Evolutionary conservation across 176 grass and related monocot genomes (phyloP), one percentile per base, ranked within the genome.

Genomic region (Poa pratensis): DNA sequence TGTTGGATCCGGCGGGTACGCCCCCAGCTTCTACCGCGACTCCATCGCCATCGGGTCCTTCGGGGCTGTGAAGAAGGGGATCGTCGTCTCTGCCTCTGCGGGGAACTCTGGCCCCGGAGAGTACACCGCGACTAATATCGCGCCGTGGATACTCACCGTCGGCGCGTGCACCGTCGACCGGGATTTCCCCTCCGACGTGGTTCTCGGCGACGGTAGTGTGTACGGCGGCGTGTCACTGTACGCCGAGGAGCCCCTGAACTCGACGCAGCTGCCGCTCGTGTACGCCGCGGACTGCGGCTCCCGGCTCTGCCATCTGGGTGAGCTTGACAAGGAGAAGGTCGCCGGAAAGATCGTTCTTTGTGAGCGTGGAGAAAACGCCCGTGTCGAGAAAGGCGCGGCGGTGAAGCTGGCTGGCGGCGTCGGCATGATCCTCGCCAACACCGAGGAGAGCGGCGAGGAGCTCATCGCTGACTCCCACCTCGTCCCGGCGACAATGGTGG

Each of bases 381-480:
- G 91, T 18, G 94, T 97, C 4, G 94, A 74, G 46, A 97, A 97
- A 48, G 92, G 92, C 5, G 82, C 80, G 23, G 90, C 95, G 0
- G 92, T 94, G 24, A 91, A 91, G 78, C 34, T 69, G 35, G 90
- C 95, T 9, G 90, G 95, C 17, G 92, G 90, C 0, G 86, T 50
- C 7, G 90, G 86, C 17, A 97, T 97, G 92, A 92, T 97, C 46
- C 86, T 97, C 0, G 86, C 88, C 67, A 97, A 97, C 76, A 90
- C 90, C 3, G 90, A 84, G 58, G 91, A 64, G 7, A 97, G 82
- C 61, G 94, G 94, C 50, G 92, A 92, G 88, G 96, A 98, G 37
- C 92, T 98, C 46, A 75, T 98, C 37, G 96, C 93, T 16, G 96
- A 98, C 51, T 87, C 96, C 5, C 96, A 98, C 73, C 93, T 98